A percentile compares a stretch with the other conserved stretches of the same genome.
These are phyloP conservation scores for Trypethelium eluteriae DNA, from an alignment of 495 filamentous ascomycete species.

Conservation along the genomic window DNA sequence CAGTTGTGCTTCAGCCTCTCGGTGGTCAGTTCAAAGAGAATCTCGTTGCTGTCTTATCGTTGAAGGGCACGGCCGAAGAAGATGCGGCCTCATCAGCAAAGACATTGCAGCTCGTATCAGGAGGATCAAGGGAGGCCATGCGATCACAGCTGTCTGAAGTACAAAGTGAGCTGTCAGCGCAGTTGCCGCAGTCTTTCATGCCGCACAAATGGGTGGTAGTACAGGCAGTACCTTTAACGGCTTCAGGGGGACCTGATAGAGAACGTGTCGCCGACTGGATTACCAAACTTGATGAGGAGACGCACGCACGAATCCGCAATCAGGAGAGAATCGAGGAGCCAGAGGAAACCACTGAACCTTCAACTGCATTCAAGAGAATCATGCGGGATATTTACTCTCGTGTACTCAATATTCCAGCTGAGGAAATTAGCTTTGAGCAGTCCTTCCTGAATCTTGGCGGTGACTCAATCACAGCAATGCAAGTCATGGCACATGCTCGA, in stretches of 20 bases:
- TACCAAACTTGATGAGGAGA: background rate
- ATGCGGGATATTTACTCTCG: slow-evolving; percentile 5
- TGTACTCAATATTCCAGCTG: background rate
- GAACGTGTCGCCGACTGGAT: background rate
- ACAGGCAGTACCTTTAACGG: background rate
- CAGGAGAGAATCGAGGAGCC: background rate
- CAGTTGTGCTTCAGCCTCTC: slow-evolving; percentile 34
- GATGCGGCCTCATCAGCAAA: background rate
- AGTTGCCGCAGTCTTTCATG: background rate
- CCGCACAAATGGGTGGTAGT: background rate
- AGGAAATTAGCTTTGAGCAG: slow-evolving; percentile 10
- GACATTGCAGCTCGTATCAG: slow-evolving; percentile 14
- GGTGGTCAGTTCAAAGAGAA: slow-evolving; percentile 17
- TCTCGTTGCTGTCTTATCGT: slow-evolving; percentile 20
- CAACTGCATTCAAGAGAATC: background rate
- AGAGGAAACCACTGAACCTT: background rate
- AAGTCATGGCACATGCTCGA: slow-evolving; percentile 20
- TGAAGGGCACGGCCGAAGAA: background rate
- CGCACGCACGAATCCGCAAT: background rate
- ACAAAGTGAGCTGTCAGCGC: background rate
- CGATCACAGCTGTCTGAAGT: background rate
- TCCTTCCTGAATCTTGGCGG: slow-evolving; percentile 19
- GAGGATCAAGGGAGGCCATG: background rate
- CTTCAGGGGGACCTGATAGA: background rate
- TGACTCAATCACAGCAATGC: slow-evolving; percentile 22